Percentiles rank a stretch among this genome's conserved stretches.
phyloP scores from a whole-genome alignment of 2,329 filamentous ascomycete genomes.

The Ophiocordyceps sinensis region DNA sequence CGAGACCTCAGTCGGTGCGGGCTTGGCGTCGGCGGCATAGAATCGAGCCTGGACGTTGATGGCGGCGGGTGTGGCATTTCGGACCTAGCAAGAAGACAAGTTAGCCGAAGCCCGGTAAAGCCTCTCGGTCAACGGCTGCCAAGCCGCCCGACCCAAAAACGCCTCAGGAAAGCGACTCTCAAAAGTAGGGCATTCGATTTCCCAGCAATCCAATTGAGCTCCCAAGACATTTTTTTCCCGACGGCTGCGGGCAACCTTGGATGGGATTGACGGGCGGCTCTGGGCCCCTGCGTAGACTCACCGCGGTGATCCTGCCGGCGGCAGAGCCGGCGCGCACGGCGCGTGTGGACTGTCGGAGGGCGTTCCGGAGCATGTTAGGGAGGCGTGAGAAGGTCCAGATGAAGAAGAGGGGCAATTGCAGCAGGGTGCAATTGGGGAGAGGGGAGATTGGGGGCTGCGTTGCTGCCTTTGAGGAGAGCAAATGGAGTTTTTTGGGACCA shows the following conservation, averaged over 20 bases:
- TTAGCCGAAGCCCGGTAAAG: slow-evolving; percentile 43
- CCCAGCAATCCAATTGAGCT: slow-evolving; percentile 22
- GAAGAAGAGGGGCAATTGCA: slow-evolving; percentile 46
- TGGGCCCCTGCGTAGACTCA: slow-evolving; percentile 50
- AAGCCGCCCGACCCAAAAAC: slow-evolving; percentile 11
- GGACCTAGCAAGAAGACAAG: slow-evolving; percentile 51
- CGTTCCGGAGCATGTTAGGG: slow-evolving; percentile 87
- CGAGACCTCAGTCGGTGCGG: slow-evolving; percentile 92
- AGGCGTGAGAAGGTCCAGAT: slow-evolving; percentile 36
- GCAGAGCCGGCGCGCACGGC: slow-evolving; percentile 89
- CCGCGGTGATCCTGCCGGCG: slow-evolving; percentile 78
- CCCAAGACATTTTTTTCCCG: slow-evolving; percentile 10
- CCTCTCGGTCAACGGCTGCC: slow-evolving; percentile 5
- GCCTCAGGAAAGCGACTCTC: background rate
- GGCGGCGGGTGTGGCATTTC: slow-evolving; percentile 69
- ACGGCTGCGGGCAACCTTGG: slow-evolving; percentile 20
- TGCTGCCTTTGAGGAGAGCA: slow-evolving; percentile 32
- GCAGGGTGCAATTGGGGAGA: slow-evolving; percentile 44
- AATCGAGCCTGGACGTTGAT: slow-evolving; percentile 58
- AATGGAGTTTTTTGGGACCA: slow-evolving; percentile 30
- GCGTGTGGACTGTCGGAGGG: slow-evolving; percentile 92
- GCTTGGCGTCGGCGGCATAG: slow-evolving; percentile 90
- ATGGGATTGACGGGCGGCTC: slow-evolving; percentile 30
- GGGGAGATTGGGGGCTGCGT: slow-evolving; percentile 41
- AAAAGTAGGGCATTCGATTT: background rate